Base-by-base conservation (phyloP, 139 green algal species). In the Coelastrella sp. region DNA sequence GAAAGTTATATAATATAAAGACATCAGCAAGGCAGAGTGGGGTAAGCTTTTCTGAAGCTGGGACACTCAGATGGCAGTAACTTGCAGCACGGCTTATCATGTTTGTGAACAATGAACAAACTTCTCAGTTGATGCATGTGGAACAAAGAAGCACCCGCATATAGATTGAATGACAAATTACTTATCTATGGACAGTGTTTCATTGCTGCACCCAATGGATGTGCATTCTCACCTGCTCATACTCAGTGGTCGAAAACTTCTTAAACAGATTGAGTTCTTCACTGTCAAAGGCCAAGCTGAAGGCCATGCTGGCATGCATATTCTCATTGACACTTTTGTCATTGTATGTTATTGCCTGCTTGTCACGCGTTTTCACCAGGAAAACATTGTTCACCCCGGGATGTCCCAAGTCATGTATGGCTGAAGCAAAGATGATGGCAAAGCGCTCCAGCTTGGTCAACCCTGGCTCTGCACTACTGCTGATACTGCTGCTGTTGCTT, bases 331-430 rank as follows among this genome's bases (percentile, higher is more conserved):
- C 91, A 60, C 32, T 72, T 32, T 85, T 83, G 85, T 94, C 91
- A 67, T 94, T 94, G 88, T 94, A 92, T 48, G 81, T 89, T 1
- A 90, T 81, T 7, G 91, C 91, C 5, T 84, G 87, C 4, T 79
- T 73, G 48, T 92, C 60, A 25, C 85, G 41, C 23, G 66, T 74
- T 15, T 48, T 91, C 66, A 94, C 86, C 37, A 94, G 87, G 82
- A 94, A 94, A 64, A 90, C 88, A 77, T 94, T 94, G 91, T 94
- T 94, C 37, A 94, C 88, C 34, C 91, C 91, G 27, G 89, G 85
- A 79, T 94, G 91, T 53, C 88, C 91, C 63, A 94, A 76, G 87
- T 94, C 91, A 72, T 94, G 91, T 78, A 94, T 89, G 2, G 91
- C 91, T 3, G 91, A 87, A 0, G 89, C 91, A 34, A 94, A 71